Evolutionary conservation across 257 asterid genomes (phyloP), one percentile per base, ranked within the genome.

Genomic region (Jaltomata sinuosa): DNA sequence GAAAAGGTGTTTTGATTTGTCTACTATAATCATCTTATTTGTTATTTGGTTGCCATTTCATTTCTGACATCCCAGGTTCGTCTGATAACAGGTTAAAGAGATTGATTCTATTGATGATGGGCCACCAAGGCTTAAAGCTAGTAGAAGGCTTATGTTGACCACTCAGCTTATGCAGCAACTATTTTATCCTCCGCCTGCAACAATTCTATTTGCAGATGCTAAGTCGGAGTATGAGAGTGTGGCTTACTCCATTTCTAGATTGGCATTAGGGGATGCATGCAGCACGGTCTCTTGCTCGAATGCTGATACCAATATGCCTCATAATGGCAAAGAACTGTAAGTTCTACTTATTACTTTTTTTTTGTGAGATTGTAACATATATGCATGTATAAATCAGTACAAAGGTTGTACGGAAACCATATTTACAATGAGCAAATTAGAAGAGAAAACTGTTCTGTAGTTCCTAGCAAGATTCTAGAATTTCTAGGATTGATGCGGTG

Each of bases 131-230:
- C 86, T 86, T 85, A 90, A 87, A 88, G 90, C 94, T 83, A 93
- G 87, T 88, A 91, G 93, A 91, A 91, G 99, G 91, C 93, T 95
- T 89, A 72, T 87, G 62, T 85, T 92, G 90, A 87, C 98, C 52
- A 89, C 95, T 36, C 97, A 91, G 83, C 99, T 95, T 85, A 93
- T 92, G 97, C 98, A 95, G 91, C 96, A 94, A 83, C 84, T 95
- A 71, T 68, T 95, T 91, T 84, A 80, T 81, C 94, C 96, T 84
- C 91, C 94, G 22, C 92, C 92, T 27, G 87, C 88, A 62, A 86
- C 87, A 76, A 81, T 96, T 85, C 92, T 93, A 64, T 93, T 92
- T 57, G 83, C 87, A 40, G 93, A 92, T 89, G 89, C 95, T 80
- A 84, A 74, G 57, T 84, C 90, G 29, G 85, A 78, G 54, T 86